Percentiles rank a stretch among this genome's conserved stretches.
phyloP scores from a whole-genome alignment of 495 filamentous ascomycete species.

The Tuber borchii region DNA sequence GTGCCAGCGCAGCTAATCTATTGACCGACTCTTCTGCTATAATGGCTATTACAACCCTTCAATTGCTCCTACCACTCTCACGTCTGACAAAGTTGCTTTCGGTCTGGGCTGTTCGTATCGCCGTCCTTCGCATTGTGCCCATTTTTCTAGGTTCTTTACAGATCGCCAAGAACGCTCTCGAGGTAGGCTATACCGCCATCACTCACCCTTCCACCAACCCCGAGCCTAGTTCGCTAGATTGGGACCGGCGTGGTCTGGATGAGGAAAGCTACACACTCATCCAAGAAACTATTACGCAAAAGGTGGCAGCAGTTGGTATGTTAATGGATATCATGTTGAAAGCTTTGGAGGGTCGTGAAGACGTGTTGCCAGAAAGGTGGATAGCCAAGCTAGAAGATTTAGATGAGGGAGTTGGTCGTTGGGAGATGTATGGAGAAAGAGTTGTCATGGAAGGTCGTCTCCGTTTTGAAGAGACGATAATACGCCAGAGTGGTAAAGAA shows the following conservation, averaged over 20 bases:
- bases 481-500: constrained; percentile 19
- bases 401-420: constrained; percentile 69
- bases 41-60: constrained; percentile 81
- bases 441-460: constrained; percentile 39
- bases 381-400: constrained; percentile 73
- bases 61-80: constrained; percentile 75
- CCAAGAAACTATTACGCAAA: constrained; percentile 57
- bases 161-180: constrained; percentile 29
- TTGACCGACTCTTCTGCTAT: constrained; percentile 66
- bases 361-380: constrained; percentile 81
- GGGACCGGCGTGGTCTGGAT: constrained; percentile 41
- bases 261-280: constrained; percentile 56
- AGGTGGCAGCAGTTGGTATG: constrained; percentile 62
- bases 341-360: constrained; percentile 68
- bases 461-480: constrained; percentile 23
- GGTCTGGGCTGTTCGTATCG: constrained; percentile 68
- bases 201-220: constrained; percentile 31
- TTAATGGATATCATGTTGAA: constrained; percentile 79
- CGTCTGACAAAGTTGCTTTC: constrained; percentile 61
- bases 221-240: constrained; percentile 3
- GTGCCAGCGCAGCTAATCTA: constrained; percentile 51
- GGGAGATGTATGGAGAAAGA: constrained; percentile 50
- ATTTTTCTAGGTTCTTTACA: constrained; percentile 58
- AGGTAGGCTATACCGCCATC: constrained; percentile 30
- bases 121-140: constrained; percentile 65